phyloP scores from a whole-genome alignment of 208 protist species.

The Leishmania tropica region DNA sequence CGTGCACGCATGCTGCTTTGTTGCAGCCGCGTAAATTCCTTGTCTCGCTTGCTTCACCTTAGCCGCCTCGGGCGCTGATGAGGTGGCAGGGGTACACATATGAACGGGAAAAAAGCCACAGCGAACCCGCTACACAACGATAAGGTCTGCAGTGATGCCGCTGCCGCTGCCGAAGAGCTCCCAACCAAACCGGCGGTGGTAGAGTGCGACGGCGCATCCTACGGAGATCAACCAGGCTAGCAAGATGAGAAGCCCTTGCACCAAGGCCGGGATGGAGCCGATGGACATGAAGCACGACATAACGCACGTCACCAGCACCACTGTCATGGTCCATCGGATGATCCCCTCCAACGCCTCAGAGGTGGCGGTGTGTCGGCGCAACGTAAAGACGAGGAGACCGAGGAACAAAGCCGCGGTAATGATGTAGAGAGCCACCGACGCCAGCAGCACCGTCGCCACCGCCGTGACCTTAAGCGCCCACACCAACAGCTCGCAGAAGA shows the following conservation, averaged over 20 bases:
- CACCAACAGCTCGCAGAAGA: constrained; percentile 32
- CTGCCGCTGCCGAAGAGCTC: constrained; percentile 25
- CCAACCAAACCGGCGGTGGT: constrained; percentile 30
- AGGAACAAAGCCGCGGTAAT: constrained; percentile 5
- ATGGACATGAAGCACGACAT: constrained; percentile 15
- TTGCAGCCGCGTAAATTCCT: neutral
- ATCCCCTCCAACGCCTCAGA: constrained; percentile 25
- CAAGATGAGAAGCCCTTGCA: constrained; percentile 13
- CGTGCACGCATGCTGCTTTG: neutral
- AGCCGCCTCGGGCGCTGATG: neutral
- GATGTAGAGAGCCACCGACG: constrained; percentile 11
- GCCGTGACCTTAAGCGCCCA: constrained; percentile 33
- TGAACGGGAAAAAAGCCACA: neutral
- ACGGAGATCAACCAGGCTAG: constrained; percentile 20
- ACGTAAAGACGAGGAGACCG: constrained; percentile 19
- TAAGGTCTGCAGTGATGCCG: constrained; percentile 30
- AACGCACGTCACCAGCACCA: constrained; percentile 12
- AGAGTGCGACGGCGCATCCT: constrained; percentile 3
- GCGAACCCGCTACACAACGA: constrained; percentile 11
- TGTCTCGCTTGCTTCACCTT: neutral
- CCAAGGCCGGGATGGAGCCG: constrained; percentile 8
- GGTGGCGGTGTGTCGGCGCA: constrained; percentile 8
- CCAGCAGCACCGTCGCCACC: constrained; percentile 6
- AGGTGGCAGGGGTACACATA: neutral
- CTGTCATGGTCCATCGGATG: constrained; percentile 14